Percentiles rank a stretch among this genome's conserved stretches.
These are phyloP conservation scores for Coprinopsis cinerea DNA, from an alignment of 768 basidiomycete genomes.

Conservation along the genomic window DNA sequence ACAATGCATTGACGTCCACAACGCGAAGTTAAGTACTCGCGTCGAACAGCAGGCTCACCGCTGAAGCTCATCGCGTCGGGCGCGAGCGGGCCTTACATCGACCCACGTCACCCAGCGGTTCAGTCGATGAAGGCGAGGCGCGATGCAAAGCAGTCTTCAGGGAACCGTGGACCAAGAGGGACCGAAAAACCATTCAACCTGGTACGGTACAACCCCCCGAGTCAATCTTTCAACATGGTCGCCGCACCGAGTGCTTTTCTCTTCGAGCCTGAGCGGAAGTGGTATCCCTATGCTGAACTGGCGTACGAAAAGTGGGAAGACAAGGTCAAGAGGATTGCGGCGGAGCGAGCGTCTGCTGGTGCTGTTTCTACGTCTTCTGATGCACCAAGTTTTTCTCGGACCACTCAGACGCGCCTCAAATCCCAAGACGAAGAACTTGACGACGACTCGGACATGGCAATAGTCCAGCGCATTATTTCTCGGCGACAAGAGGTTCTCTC, in stretches of 20 bases:
- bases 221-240: not conserved
- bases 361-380: not conserved
- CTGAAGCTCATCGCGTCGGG: slow-evolving; percentile 6
- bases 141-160: not conserved
- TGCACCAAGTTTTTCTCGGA: not conserved
- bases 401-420: not conserved
- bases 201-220: not conserved
- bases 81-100: not conserved
- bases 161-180: too few species aligned
- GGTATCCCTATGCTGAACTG: not conserved
- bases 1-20: not conserved
- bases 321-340: not conserved
- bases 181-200: not conserved
- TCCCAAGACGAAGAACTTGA: not conserved
- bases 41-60: slow-evolving; percentile 3
- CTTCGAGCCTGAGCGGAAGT: not conserved
- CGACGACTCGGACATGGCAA: not conserved
- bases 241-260: slow-evolving; percentile 5
- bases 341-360: not conserved
- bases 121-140: not conserved
- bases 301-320: slow-evolving; percentile 8
- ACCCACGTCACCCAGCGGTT: slow-evolving; percentile 5
- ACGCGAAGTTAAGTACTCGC: slow-evolving; percentile 2
- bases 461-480: not conserved
- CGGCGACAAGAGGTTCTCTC: not conserved